These are phyloP conservation scores for Coemansia sp. DNA, from an alignment of 192 early-diverging fungal genomes.

Conservation along the genomic window DNA sequence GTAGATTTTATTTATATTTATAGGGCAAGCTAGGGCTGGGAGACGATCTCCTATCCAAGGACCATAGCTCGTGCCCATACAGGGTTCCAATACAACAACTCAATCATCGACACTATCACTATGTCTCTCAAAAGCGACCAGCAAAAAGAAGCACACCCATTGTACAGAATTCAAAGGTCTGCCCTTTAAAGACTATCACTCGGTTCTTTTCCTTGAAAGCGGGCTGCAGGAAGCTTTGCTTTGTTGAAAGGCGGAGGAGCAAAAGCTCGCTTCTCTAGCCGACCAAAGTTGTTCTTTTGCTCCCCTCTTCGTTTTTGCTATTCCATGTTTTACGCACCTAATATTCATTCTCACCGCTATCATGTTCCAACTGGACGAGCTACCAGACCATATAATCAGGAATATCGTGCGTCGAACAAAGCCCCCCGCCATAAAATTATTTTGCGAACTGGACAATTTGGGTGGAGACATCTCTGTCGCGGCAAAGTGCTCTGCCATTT, in stretches of 20 bases:
- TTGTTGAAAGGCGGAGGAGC: not conserved
- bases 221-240: not conserved
- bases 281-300: not conserved
- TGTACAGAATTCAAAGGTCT: not conserved
- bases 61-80: too few relatives aligned
- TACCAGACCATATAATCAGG: not conserved
- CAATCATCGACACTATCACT: too few relatives aligned
- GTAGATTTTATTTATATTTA: too few relatives aligned
- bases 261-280: not conserved
- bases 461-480: not conserved
- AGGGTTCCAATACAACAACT: too few relatives aligned
- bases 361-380: not conserved
- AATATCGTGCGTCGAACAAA: not conserved
- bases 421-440: not conserved
- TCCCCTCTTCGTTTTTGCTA: not conserved
- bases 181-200: not conserved
- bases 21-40: too few relatives aligned
- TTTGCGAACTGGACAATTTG: not conserved
- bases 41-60: too few relatives aligned
- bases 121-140: too few relatives aligned
- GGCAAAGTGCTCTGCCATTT: constrained; percentile 1
- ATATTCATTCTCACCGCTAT: not conserved
- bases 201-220: not conserved
- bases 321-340: too few relatives aligned
- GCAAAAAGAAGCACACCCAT: not conserved